These are phyloP conservation scores for Umbelopsis sp. DNA, from an alignment of 192 early-diverging fungal genomes.

Conservation along the genomic window DNA sequence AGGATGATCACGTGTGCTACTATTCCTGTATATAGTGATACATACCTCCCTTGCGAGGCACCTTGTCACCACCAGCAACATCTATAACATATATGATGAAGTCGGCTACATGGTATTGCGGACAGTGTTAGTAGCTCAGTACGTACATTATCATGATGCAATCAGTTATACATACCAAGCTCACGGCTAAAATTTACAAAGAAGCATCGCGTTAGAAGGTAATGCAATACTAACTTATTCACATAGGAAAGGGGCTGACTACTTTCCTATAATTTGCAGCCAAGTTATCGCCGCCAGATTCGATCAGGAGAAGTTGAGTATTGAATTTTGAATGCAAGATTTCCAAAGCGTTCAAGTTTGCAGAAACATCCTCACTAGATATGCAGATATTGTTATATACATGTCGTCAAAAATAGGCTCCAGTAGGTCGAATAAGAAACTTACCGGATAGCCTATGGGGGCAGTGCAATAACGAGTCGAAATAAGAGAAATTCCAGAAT, in stretches of 20 bases:
- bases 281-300: constrained; percentile 93
- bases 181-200: constrained; percentile 22
- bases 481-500: neutral
- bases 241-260: neutral
- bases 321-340: constrained; percentile 83
- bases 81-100: constrained; percentile 99
- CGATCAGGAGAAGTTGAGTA: constrained; percentile 84
- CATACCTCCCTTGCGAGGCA: constrained; percentile 90
- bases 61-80: constrained; percentile 95
- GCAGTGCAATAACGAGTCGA: neutral
- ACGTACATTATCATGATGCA: neutral
- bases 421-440: too few relatives aligned
- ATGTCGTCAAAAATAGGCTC: neutral
- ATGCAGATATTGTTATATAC: neutral
- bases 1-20: neutral
- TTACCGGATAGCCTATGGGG: constrained; percentile 40
- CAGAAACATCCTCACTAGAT: constrained; percentile 91
- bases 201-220: too few relatives aligned
- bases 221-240: constrained; percentile 19
- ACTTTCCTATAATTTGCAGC: constrained; percentile 82
- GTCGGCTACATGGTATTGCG: constrained; percentile 58
- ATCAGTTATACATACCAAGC: constrained; percentile 27
- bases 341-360: constrained; percentile 91
- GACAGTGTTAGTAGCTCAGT: neutral
- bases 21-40: neutral